Evolutionary conservation across 495 filamentous ascomycete species (phyloP), one percentile per base, ranked within the genome.

Genomic region (Aeminium ludgeri): DNA sequence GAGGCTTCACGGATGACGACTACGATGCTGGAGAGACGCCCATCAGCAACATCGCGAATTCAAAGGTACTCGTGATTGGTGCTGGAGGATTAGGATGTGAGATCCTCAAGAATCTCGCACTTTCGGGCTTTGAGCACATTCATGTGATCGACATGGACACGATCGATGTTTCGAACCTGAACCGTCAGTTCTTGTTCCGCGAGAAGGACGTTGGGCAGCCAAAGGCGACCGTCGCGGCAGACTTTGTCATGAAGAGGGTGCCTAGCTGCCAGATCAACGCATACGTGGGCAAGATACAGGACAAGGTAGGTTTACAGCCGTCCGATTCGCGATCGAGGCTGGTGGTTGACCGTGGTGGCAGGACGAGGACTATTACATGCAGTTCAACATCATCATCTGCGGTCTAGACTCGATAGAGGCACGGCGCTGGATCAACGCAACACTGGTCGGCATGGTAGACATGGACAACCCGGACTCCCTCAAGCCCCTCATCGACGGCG

Each of bases 71-170:
- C 70, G 78, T 66, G 43, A 94, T 82, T 43, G 91, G 91, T 31
- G 91, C 91, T 47, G 91, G 91, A 43, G 91, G 91, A 10, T 59
- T 99, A 49, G 91, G 91, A 44, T 99, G 91, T 52, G 91, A 99
- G 58, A 86, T 99, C 36, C 60, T 99, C 30, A 99, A 99, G 66
- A 86, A 96, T 51, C 73, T 99, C 8, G 89, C 91, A 20, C 68
- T 95, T 2, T 94, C 86, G 2, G 86, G 91, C 10, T 96, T 96
- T 65, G 91, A 80, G 59, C 70, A 95, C 56, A 94, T 99, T 44
- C 85, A 96, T 65, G 87, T 99, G 30, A 96, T 99, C 51, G 91
- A 99, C 65, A 99, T 99, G 91, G 82, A 91, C 55, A 96, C 86
- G 5, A 99, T 99, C 58, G 91, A 99, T 55, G 85, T 99, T 40